These are phyloP conservation scores for Arthromyces matolae DNA, from an alignment of 768 basidiomycete species.

Conservation along the genomic window DNA sequence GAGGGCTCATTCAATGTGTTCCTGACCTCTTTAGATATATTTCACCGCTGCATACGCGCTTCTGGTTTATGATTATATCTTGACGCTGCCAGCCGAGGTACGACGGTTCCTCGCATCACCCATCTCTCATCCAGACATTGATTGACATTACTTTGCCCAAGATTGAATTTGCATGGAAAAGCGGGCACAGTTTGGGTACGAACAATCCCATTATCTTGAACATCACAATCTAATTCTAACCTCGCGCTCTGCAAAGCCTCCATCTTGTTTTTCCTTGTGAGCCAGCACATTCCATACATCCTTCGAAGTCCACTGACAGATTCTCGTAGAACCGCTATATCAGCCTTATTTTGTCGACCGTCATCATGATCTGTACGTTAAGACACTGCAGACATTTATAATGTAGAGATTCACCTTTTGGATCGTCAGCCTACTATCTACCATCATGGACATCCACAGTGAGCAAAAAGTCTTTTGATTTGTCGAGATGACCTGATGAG, in stretches of 20 bases:
- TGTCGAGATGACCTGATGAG: not conserved
- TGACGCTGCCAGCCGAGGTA: slow-evolving; percentile 18
- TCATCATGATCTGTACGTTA: slow-evolving; percentile 12
- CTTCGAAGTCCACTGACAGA: not conserved
- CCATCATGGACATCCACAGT: slow-evolving; percentile 9
- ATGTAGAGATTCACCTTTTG: not conserved
- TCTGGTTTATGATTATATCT: slow-evolving; percentile 16
- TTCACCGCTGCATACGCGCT: slow-evolving; percentile 12
- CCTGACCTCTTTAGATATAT: slow-evolving; percentile 2
- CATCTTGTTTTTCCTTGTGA: slow-evolving; percentile 16
- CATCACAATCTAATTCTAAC: too few relatives aligned
- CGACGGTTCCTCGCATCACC: not conserved
- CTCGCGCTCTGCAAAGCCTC: slow-evolving; percentile 14
- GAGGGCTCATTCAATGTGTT: not conserved
- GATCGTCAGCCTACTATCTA: slow-evolving; percentile 12
- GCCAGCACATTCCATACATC: not conserved
- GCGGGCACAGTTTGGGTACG: slow-evolving; percentile 7
- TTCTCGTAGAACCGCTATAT: slow-evolving; percentile 17
- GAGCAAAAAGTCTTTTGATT: not conserved
- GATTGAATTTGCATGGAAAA: slow-evolving; percentile 18
- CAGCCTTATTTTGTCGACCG: slow-evolving; percentile 13
- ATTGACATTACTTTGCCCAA: too few relatives aligned
- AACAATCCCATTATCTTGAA: too few relatives aligned
- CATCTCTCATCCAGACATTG: not conserved
- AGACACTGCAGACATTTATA: not conserved